Base-by-base conservation (phyloP, 2,329 filamentous ascomycete species). In the Curvularia eragrostidis region DNA sequence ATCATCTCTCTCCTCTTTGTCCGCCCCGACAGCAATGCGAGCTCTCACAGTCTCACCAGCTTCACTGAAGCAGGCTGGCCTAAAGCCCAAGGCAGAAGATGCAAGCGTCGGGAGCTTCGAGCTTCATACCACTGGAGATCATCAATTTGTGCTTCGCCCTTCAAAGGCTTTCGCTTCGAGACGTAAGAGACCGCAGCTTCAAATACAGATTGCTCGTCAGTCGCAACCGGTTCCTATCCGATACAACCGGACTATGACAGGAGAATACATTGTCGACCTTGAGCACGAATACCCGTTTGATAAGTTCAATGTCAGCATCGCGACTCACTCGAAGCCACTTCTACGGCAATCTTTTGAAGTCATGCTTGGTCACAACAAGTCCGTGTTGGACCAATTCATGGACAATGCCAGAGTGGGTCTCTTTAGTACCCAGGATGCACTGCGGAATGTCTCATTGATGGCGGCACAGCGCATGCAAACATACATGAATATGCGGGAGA, bases 41-140 rank as follows among this genome's bases (percentile, higher is more conserved):
- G 66, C 67, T 23, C 56, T 74, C 13, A 67, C 64, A 7, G 39
- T 67, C 12, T 52, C 66, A 15, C 52, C 64, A 5, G 48, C 58
- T 43, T 50, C 48, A 39, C 38, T 54, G 32, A 58, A 59, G 36
- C 54, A 58, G 26, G 49, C 34, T 21, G 60, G 56, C 39, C 42
- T 39, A 32, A 61, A 60, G 43, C 18, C 24, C 4, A 61, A 62
- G 55, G 57, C 62, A 23, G 63, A 67, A 38, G 38, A 47, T 12
- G 74, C 70, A 19, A 71, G 76, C 15, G 71, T 73, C 3, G 76
- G 78, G 38, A 70, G 73, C 10, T 85, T 84, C 65, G 80, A 83
- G 56, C 75, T 85, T n/a, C 79, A 84, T 58, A 77, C 81, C n/a
- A 78, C 84, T 59, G 83, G 82, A 5, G 81, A 85, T 58, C 79